phyloP scores from a whole-genome alignment of 179 eudicot genomes.

The Actinidia chinensis region DNA sequence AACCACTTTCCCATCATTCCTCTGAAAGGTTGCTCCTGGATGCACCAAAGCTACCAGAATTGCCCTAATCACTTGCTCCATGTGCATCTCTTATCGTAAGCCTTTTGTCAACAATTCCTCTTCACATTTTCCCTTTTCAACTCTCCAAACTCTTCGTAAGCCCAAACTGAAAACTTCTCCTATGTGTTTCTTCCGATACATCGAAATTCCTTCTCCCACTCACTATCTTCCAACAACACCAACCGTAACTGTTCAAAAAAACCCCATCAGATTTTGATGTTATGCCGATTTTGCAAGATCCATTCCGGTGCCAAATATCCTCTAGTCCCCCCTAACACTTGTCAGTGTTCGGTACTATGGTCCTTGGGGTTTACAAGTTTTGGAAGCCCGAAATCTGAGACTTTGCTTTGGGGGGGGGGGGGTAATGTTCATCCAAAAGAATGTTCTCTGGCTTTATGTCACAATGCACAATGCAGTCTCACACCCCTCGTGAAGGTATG shows the following conservation, averaged over 20 bases:
- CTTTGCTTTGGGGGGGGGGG: too few relatives aligned
- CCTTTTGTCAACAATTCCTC: constrained; percentile 52
- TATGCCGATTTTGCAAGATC: constrained; percentile 82
- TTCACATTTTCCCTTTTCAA: constrained; percentile 54
- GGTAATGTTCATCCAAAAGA: constrained; percentile 64
- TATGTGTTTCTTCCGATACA: constrained; percentile 50
- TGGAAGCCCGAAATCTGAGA: constrained; percentile 88
- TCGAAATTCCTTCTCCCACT: constrained; percentile 85
- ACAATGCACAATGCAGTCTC: constrained; percentile 84
- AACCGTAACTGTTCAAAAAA: constrained; percentile 78
- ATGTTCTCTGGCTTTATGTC: constrained; percentile 89
- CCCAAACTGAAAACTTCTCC: constrained; percentile 75
- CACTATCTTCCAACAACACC: constrained; percentile 78
- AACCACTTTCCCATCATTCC: constrained; percentile 89
- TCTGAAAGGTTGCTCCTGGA: constrained; percentile 87
- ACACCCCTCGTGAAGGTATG: constrained; percentile 81
- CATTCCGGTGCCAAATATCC: constrained; percentile 94
- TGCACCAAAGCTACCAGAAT: constrained; percentile 83
- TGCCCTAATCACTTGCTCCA: constrained; percentile 61
- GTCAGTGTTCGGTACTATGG: constrained; percentile 67
- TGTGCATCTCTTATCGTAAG: constrained; percentile 44
- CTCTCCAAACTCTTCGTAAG: constrained; percentile 79
- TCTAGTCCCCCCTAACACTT: constrained; percentile 79
- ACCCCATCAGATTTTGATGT: constrained; percentile 85
- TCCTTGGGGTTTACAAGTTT: constrained; percentile 69